phyloP scores from a whole-genome alignment of 352 stramenopile species.

The Globisporangium okanoganense region DNA sequence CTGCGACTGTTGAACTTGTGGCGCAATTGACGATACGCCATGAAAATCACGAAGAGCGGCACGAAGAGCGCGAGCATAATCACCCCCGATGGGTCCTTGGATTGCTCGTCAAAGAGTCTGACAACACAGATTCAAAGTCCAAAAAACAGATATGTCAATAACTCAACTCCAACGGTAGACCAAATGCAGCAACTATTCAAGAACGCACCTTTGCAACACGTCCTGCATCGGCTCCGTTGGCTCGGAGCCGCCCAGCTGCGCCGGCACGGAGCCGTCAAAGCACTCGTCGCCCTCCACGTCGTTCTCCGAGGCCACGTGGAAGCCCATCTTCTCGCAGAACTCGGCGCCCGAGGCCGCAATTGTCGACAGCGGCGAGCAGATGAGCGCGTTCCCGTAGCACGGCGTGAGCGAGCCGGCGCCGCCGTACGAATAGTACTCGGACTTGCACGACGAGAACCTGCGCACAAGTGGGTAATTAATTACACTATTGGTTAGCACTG shows the following conservation, averaged over 20 bases:
- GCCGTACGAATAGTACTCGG: conserved; percentile 74
- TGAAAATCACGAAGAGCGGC: conserved; percentile 45
- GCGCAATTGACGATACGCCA: conserved; percentile 43
- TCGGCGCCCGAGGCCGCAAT: conserved; percentile 53
- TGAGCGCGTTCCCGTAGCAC: conserved; percentile 80
- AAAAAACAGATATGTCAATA: neutral
- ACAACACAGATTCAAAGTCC: neutral
- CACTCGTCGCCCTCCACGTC: conserved; percentile 73
- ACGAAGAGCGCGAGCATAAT: conserved; percentile 66
- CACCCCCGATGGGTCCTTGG: conserved; percentile 56
- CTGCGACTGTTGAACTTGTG: conserved; percentile 30
- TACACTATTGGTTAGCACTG: neutral
- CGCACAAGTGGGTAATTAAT: neutral
- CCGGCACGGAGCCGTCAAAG: conserved; percentile 78
- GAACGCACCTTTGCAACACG: conserved; percentile 29
- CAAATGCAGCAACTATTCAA: neutral
- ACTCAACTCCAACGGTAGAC: neutral
- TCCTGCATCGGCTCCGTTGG: conserved; percentile 58
- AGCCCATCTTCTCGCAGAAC: conserved; percentile 80
- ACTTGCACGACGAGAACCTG: conserved; percentile 55
- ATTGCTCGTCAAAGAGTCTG: conserved; percentile 65
- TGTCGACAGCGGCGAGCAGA: conserved; percentile 65
- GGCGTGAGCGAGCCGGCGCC: conserved; percentile 52
- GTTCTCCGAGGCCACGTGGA: conserved; percentile 58
- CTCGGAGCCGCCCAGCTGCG: conserved; percentile 43